Conservation (phyloP, 164 flowering plant species). For the Cinnamomum chago region DNA sequence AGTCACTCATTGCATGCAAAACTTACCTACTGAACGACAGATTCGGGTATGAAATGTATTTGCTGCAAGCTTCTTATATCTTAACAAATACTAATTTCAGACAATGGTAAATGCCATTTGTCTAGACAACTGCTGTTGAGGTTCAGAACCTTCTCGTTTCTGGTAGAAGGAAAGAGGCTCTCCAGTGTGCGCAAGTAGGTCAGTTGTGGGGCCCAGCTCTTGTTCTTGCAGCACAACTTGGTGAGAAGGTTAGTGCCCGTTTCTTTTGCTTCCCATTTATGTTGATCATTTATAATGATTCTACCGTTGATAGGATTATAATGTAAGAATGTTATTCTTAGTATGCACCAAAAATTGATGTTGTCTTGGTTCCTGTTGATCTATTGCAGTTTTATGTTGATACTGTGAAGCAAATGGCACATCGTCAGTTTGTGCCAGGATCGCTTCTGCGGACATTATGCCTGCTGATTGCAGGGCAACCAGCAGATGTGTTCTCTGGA, state of each 20-base stretch:
- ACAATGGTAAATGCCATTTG: conserved; percentile 4
- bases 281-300: background rate
- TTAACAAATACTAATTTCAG: background rate
- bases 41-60: conserved; percentile 40
- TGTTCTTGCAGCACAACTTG: conserved; percentile 84
- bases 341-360: background rate
- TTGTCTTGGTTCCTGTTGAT: conserved; percentile 1
- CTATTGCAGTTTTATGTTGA: conserved; percentile 76
- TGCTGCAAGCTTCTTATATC: background rate
- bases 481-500: conserved; percentile 74
- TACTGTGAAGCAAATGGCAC: conserved; percentile 92
- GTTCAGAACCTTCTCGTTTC: conserved; percentile 92
- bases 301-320: background rate
- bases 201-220: conserved; percentile 97
- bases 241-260: conserved; percentile 59
- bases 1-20: conserved; percentile 57
- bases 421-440: conserved; percentile 69
- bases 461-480: conserved; percentile 89
- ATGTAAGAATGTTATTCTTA: background rate
- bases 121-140: conserved; percentile 82
- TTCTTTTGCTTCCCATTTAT: background rate
- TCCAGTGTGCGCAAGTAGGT: conserved; percentile 86
- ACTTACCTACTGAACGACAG: conserved; percentile 77
- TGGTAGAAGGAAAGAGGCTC: conserved; percentile 85
- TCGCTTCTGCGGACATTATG: conserved; percentile 92